Evolutionary conservation across 768 basidiomycete species (phyloP).

Genomic region (button mushroom (Agaricus bisporus)): DNA sequence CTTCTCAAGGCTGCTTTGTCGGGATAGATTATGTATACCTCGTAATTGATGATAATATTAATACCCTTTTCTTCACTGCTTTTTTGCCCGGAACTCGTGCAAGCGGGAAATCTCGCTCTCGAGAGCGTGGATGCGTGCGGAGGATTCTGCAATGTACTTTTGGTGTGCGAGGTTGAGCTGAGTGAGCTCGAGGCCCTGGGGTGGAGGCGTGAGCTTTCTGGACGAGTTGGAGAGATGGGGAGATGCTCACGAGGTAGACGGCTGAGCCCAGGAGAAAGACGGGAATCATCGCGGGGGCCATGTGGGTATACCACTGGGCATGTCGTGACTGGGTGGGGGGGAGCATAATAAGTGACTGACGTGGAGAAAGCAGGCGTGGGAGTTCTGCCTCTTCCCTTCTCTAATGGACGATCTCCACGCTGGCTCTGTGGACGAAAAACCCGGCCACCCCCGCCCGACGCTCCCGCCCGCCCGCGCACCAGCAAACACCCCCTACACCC

Average conservation of each 20-base stretch:
- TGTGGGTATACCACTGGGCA: constrained; percentile 60
- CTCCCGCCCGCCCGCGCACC: constrained; percentile 4
- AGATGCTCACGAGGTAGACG: constrained; percentile 57
- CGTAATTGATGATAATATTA: not conserved
- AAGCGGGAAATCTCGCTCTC: constrained; percentile 53
- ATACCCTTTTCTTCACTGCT: too few relatives aligned
- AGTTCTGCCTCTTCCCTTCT: constrained; percentile 5
- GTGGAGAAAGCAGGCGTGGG: not conserved
- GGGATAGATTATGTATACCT: constrained; percentile 6
- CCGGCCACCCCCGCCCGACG: not conserved
- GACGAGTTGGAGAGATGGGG: not conserved
- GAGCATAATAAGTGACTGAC: not conserved
- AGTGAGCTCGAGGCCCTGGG: constrained; percentile 58
- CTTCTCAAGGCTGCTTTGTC: constrained; percentile 48
- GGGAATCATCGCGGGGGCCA: constrained; percentile 74
- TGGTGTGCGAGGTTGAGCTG: constrained; percentile 65
- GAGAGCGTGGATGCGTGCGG: constrained; percentile 41
- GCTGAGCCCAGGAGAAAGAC: constrained; percentile 73
- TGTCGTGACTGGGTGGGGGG: constrained; percentile 38
- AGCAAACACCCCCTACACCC: constrained; percentile 12
- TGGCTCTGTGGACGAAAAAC: constrained; percentile 13
- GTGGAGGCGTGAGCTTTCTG: not conserved
- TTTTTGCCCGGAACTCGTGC: constrained; percentile 15
- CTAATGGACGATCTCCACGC: not conserved
- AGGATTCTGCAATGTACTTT: constrained; percentile 62